A percentile compares a stretch with the other conserved stretches of the same genome.
Conservation (phyloP, 495 filamentous ascomycete genomes). For the Pseudevernia furfuracea region DNA sequence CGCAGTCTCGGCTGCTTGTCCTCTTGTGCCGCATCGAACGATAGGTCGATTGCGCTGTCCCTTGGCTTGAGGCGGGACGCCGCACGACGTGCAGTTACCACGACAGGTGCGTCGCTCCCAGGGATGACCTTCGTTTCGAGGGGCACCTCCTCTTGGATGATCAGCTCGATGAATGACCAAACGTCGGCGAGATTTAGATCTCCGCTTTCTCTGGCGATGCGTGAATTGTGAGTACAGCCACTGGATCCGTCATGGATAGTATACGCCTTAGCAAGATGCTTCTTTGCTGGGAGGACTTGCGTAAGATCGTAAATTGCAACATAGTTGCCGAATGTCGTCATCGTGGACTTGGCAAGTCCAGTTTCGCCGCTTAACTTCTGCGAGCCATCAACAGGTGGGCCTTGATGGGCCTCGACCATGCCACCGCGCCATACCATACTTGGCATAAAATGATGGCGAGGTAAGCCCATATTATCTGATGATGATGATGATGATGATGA, state of each 20-base stretch:
- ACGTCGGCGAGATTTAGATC: constrained; percentile 68
- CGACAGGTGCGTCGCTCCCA: constrained; percentile 44
- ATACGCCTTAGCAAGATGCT: constrained; percentile 67
- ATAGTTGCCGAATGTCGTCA: constrained; percentile 40
- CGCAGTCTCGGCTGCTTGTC: constrained; percentile 23
- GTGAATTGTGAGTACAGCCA: constrained; percentile 76
- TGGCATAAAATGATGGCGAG: constrained; percentile 41
- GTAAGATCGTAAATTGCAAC: constrained; percentile 65
- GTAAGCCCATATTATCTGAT: constrained; percentile 47
- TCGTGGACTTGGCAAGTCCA: constrained; percentile 29
- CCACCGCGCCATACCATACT: constrained; percentile 48
- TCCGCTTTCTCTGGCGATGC: constrained; percentile 65
- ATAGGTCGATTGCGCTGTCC: constrained; percentile 34
- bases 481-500: constrained; percentile 54
- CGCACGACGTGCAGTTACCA: constrained; percentile 46
- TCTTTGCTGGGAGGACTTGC: constrained; percentile 65
- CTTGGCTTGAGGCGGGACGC: constrained; percentile 25
- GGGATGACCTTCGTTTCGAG: constrained; percentile 51
- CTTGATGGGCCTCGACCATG: constrained; percentile 39
- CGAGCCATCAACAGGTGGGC: constrained; percentile 46
- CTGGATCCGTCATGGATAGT: constrained; percentile 75
- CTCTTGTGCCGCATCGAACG: constrained; percentile 27
- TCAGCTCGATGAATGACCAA: constrained; percentile 72
- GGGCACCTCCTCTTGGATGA: constrained; percentile 69
- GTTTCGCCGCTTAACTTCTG: constrained; percentile 46